Evolutionary conservation across 2,329 filamentous ascomycete species (phyloP).

Genomic region (Graphilbum fragrans): DNA sequence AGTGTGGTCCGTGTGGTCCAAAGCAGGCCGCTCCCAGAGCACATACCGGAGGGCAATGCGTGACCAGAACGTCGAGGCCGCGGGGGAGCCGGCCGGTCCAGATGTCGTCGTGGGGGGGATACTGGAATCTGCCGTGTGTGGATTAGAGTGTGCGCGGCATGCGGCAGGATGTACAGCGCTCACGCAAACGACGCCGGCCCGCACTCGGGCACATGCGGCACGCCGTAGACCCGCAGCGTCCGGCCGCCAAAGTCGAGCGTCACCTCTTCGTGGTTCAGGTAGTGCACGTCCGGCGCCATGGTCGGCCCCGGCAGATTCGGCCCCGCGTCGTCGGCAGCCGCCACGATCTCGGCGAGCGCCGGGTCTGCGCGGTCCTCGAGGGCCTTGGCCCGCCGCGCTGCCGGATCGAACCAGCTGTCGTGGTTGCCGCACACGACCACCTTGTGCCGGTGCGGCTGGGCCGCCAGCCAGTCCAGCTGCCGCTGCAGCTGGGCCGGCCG

Average conservation of each 20-base stretch:
- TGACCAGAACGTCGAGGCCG: conserved; percentile 67
- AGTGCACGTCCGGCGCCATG: conserved; percentile 52
- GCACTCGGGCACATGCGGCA: conserved; percentile 66
- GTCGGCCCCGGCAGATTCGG: conserved; percentile 43
- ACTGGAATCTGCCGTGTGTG: conserved; percentile 52
- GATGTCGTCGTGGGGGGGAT: conserved; percentile 49
- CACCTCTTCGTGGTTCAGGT: conserved; percentile 59
- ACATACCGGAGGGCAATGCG: conserved; percentile 62
- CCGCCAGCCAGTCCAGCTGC: conserved; percentile 73
- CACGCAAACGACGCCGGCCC: conserved; percentile 57
- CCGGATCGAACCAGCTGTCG: conserved; percentile 70
- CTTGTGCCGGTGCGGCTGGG: conserved; percentile 66
- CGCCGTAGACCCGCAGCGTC: conserved; percentile 63
- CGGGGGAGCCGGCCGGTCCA: conserved; percentile 62
- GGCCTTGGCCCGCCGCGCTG: conserved; percentile 39
- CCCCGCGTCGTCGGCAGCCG: conserved; percentile 16
- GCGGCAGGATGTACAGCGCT: background rate
- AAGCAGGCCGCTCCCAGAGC: no score
- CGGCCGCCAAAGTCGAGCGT: conserved; percentile 51
- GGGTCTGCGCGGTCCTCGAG: background rate
- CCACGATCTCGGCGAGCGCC: background rate
- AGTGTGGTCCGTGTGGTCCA: no score
- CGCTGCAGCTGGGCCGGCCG: conserved; percentile 61
- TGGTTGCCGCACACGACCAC: conserved; percentile 81
- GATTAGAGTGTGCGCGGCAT: background rate